phyloP scores from a whole-genome alignment of 1,284 basidiomycete genomes.

The Ustilago shanxiensis region DNA sequence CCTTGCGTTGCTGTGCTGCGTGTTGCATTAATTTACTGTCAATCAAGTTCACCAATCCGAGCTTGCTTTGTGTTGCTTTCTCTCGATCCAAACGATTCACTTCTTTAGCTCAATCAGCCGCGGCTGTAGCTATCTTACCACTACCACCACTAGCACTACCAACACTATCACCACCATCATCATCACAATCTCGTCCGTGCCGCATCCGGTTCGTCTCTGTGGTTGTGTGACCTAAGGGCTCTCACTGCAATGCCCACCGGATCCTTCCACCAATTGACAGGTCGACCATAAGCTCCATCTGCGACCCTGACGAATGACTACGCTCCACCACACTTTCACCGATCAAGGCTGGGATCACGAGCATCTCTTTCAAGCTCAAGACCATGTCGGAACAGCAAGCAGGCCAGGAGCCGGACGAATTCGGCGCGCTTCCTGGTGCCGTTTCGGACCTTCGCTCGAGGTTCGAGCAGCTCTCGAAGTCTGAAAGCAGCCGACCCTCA shows the following conservation, averaged over 20 bases:
- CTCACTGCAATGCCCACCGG: neutral
- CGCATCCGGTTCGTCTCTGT: no score
- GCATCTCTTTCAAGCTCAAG: neutral
- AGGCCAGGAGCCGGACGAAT: conserved; percentile 47
- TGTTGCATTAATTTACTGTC: no score
- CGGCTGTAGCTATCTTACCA: neutral
- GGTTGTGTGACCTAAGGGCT: neutral
- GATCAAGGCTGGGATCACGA: neutral
- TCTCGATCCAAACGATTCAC: neutral
- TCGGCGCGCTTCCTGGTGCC: conserved; percentile 43
- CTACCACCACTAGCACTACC: neutral
- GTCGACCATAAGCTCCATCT: neutral
- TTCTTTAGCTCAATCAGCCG: neutral
- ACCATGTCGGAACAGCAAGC: conserved; percentile 34
- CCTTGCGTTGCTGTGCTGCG: neutral
- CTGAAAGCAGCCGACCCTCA: conserved; percentile 39
- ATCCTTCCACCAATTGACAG: neutral
- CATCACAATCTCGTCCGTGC: neutral
- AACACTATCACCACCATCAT: neutral
- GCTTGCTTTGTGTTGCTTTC: conserved; percentile 1
- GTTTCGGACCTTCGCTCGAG: conserved; percentile 49
- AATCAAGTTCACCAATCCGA: neutral
- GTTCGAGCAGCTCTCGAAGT: conserved; percentile 55
- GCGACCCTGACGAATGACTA: neutral
- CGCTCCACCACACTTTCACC: neutral